A percentile compares a stretch with the other conserved stretches of the same genome.
These are phyloP conservation scores for Drechslerella stenobrocha DNA, from an alignment of 2,329 filamentous ascomycete species.

Conservation along the genomic window DNA sequence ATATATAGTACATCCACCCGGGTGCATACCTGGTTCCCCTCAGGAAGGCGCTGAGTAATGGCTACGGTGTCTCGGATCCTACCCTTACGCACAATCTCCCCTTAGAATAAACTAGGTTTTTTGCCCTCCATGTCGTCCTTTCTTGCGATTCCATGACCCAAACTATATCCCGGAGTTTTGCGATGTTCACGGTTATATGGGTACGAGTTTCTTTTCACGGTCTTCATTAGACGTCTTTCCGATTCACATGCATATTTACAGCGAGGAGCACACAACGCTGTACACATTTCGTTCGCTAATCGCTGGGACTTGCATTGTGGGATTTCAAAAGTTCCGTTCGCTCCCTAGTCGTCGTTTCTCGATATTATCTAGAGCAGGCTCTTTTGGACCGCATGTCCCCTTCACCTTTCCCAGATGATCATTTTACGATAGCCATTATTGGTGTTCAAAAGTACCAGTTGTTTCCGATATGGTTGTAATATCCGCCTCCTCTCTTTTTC, in stretches of 20 bases:
- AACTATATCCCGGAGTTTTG: conserved; percentile 49
- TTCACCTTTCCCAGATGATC: not conserved
- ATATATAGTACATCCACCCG: conserved; percentile 23
- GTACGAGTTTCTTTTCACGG: conserved; percentile 35
- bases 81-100: conserved; percentile 13
- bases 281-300: not conserved
- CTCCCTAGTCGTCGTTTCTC: not conserved
- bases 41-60: not conserved
- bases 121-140: conserved; percentile 15
- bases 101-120: conserved; percentile 21
- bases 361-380: not conserved
- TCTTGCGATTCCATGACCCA: conserved; percentile 38
- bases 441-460: conserved; percentile 44
- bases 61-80: conserved; percentile 7
- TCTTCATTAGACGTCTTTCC: conserved; percentile 42
- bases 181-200: conserved; percentile 47
- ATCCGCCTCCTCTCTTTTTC: conserved; percentile 11
- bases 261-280: conserved; percentile 9
- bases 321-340: conserved; percentile 3
- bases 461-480: conserved; percentile 22
- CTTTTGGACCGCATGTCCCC: conserved; percentile 8
- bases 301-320: conserved; percentile 25
- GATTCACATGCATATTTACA: conserved; percentile 27
- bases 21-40: not conserved
- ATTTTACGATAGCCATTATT: conserved; percentile 34